Evolutionary conservation across 352 stramenopile genomes (phyloP), one percentile per base, ranked within the genome.

Genomic region (Thraustochytrium sp.): DNA sequence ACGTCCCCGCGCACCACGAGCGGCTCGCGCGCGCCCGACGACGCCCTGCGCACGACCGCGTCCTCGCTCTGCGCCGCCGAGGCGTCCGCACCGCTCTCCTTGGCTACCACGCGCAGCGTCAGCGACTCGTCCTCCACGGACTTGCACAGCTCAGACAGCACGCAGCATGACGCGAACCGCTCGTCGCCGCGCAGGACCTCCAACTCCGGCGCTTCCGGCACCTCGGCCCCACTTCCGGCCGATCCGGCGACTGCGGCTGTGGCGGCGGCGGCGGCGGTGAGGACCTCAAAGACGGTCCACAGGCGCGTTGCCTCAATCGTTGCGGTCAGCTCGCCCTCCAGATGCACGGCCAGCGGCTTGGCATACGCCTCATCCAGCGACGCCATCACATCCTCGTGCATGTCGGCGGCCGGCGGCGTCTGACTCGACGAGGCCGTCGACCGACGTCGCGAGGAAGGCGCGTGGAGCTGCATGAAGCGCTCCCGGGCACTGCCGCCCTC

Each of bases 1-100:
- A 95, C 82, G 42, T 92, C 87, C 21, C 91, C 91, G 26, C 86
- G 86, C 37, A 94, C 90, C 76, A 92, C 86, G 40, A 95, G 88
- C 59, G 92, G 54, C 31, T 89, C 87, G 13, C 91, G n/a, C 31
- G 54, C 31, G n/a, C 23, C 54, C 5, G 54, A 63, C 8, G 54
- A 63, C 5, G 31, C 8, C 8, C 54, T 65, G 16, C 34, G 29
- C 13, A 40, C 55, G 34, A 18, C 26, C 51, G 9, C 8, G 40
- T 37, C 21, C n/a, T 29, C 44, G 51, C 18, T 21, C 55, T 64
- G 2, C 0, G 34, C 29, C 26, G 34, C 8, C 2, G 29, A 21
- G 0, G 8, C 55, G 5, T 38, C 55, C 11, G 23, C 55, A 4
- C 55, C 55, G 55, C 8, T 1, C 21, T 64, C 55, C 34, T 38